Evolutionary conservation across 106 monocot species (phyloP), one percentile per base, ranked within the genome.

Genomic region (Allium sativum): DNA sequence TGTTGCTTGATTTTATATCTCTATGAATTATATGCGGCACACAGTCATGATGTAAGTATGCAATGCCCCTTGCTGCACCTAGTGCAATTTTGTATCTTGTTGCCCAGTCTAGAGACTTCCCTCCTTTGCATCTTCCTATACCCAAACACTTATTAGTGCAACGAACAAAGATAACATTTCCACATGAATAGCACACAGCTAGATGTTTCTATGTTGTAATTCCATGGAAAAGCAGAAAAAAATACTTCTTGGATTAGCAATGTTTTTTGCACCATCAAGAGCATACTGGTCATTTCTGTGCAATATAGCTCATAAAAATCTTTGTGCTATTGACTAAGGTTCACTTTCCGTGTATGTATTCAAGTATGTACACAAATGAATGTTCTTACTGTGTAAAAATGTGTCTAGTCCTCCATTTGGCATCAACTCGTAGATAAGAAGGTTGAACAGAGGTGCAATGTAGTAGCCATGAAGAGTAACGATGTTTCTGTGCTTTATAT

Each of bases 1-100:
- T 89, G 73, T 93, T 93, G 67, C 93, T 93, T 44, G 93, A 82
- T 73, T 93, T 93, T 19, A 93, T 93, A 59, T 93, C 93, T 47
- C 93, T 73, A 61, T 93, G 93, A 51, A 93, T 82, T 70, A 93
- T 81, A 55, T 85, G 85, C 2, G 89, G 89, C 52, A 93, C 72
- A 44, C 89, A 93, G 44, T 93, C 93, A 50, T 93, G 82, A 65
- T 93, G 93, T 1, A 93, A 85, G 57, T 93, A 93, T 10, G 80
- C 72, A 21, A 93, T 17, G 3, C 93, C 93, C 58, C 89, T 58
- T 19, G 93, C 93, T 9, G 85, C 80, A 13, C 89, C 84, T 18
- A 83, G 53, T 18, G 93, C 85, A 42, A 93, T 89, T 55, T 66
- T 78, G 65, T 68, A 65, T 59, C 93, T 82, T 12, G 89, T 42